Conservation (phyloP, 1,139 yeast species). For the Kurtzmaniella quercitrusa region DNA sequence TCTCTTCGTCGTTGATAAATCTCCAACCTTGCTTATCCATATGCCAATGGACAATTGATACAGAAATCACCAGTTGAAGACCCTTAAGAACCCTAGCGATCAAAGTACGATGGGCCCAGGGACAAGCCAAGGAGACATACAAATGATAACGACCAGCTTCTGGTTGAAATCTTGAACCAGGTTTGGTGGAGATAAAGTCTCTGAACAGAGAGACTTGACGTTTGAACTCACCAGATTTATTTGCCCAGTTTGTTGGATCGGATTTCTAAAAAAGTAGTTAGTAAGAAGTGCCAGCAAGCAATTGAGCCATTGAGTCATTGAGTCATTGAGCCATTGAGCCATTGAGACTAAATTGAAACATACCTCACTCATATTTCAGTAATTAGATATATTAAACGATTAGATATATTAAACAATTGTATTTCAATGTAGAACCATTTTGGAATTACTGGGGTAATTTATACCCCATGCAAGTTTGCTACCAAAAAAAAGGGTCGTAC, state of each 20-base stretch:
- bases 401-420: no score
- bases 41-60: conserved; percentile 85
- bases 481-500: not conserved
- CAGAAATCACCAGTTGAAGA: conserved; percentile 52
- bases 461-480: not conserved
- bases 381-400: no score
- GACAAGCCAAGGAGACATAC: conserved; percentile 86
- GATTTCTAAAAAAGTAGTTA: not conserved
- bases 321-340: not conserved
- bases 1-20: conserved; percentile 41
- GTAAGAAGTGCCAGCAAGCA: not conserved
- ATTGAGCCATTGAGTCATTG: not conserved
- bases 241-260: conserved; percentile 44
- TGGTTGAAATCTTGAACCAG: conserved; percentile 63
- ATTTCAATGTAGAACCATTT: no score
- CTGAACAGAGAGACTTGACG: conserved; percentile 49
- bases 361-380: not conserved
- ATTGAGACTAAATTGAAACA: not conserved
- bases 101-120: conserved; percentile 91
- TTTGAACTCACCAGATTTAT: conserved; percentile 49
- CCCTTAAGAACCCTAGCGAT: conserved; percentile 80
- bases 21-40: conserved; percentile 88
- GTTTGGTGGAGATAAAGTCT: conserved; percentile 53
- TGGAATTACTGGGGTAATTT: not conserved
- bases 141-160: conserved; percentile 82